Base-by-base conservation (phyloP, 169 alveolate genomes). In the Theileria orientalis region DNA sequence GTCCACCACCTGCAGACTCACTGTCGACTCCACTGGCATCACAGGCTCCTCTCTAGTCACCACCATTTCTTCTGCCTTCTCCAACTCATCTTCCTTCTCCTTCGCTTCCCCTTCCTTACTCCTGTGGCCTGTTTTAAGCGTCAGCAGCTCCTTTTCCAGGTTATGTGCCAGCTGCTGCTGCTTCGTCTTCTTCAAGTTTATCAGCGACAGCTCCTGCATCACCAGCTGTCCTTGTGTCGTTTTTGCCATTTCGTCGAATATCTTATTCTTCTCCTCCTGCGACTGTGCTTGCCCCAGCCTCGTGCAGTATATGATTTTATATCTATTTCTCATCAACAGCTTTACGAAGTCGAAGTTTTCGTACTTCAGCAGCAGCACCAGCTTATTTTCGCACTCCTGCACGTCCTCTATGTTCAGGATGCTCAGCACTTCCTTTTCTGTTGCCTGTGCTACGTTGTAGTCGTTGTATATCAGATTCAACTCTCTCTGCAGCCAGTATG, bases 401-500 rank as follows among this genome's bases (percentile, higher is more conserved):
- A 93, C 90, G 69, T 96, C 98, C 51, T 90, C 90, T 14, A 84
- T 68, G 35, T 75, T 69, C 46, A 95, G 77, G 30, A 86, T 74
- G 11, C 86, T 62, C 49, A 95, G 62, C 16, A 96, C 90, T 70
- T 94, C 94, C 83, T 91, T 91, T 82, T 96, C 98, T 5, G 96
- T 85, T 25, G 94, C 96, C 42, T 93, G 87, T 14, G 96, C 93
- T 47, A 83, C 33, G 27, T 90, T 85, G 9, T 95, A 90, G 59
- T 91, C 97, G 42, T 83, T 76, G 76, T 84, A 93, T 19, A 94
- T 80, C 63, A 87, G 76, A 63, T 90, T 90, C 33, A 97, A 85
- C 78, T 96, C 97, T 41, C 98, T 87, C 86, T 97, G 98, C 69
- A 97, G 91, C 99, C 99, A 97, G 79, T 94, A 97, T 11, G 98